Conservation (phyloP, 495 filamentous ascomycete species). For the Penicillium angulare region DNA sequence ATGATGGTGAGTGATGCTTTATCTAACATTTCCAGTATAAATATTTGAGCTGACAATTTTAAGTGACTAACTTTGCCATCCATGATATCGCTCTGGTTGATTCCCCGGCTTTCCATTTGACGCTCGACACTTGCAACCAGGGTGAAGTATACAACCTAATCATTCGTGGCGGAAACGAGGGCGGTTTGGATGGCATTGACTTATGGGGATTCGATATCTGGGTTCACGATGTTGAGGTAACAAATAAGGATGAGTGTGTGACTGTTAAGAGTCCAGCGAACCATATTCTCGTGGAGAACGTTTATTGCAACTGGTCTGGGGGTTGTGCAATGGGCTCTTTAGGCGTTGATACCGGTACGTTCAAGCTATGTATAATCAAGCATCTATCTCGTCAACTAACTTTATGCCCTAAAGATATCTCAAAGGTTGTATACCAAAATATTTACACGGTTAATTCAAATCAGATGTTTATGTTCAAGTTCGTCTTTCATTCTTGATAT, state of each 20-base stretch:
- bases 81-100: slow-evolving; percentile 46
- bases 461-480: slow-evolving; percentile 59
- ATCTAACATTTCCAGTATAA: not conserved
- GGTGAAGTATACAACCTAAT: slow-evolving; percentile 46
- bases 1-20: slow-evolving; percentile 7
- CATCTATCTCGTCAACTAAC: not conserved
- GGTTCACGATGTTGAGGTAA: slow-evolving; percentile 49
- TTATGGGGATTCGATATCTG: slow-evolving; percentile 43
- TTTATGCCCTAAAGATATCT: slow-evolving; percentile 21
- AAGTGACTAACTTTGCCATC: slow-evolving; percentile 38
- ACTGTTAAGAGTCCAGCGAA: slow-evolving; percentile 40
- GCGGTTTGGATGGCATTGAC: slow-evolving; percentile 46
- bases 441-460: slow-evolving; percentile 47
- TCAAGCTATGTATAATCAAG: not conserved
- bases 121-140: slow-evolving; percentile 40
- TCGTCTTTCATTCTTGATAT: not conserved
- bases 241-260: slow-evolving; percentile 50
- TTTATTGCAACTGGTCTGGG: slow-evolving; percentile 52
- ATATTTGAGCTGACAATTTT: not conserved
- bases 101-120: slow-evolving; percentile 43
- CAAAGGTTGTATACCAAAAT: slow-evolving; percentile 38
- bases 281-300: slow-evolving; percentile 49
- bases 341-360: slow-evolving; percentile 18
- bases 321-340: slow-evolving; percentile 50
- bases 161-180: slow-evolving; percentile 40